Conservation (phyloP, 495 filamentous ascomycete species). For the Tuber borchii region DNA sequence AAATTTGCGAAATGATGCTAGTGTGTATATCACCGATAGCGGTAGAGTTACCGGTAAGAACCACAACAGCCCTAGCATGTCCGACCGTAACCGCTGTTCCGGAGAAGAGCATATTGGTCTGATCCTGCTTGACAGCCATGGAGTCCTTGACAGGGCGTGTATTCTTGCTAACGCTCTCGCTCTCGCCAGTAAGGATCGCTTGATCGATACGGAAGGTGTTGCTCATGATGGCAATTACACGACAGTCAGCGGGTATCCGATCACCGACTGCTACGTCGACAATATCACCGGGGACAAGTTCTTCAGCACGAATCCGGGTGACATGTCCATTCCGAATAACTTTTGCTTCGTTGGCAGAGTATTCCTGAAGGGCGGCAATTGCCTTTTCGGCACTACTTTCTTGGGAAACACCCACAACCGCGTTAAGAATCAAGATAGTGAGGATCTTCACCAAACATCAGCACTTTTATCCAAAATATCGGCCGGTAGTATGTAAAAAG, state of each 20-base stretch:
- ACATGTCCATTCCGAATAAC: conserved; percentile 73
- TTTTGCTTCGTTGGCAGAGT: conserved; percentile 96
- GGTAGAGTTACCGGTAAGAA: conserved; percentile 80
- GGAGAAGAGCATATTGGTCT: conserved; percentile 96
- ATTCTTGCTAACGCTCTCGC: conserved; percentile 92
- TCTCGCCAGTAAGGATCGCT: conserved; percentile 95
- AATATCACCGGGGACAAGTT: conserved; percentile 92
- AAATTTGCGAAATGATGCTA: conserved; percentile 96
- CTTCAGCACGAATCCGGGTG: conserved; percentile 79
- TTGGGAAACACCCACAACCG: conserved; percentile 94
- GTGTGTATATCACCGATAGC: conserved; percentile 99
- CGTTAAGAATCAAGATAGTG: conserved; percentile 93
- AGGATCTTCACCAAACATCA: conserved; percentile 60
- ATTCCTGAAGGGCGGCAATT: conserved; percentile 97
- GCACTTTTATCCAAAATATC: conserved; percentile 2
- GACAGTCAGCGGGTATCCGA: conserved; percentile 93
- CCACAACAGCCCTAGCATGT: conserved; percentile 85
- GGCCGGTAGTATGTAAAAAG: conserved; percentile 19
- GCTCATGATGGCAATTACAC: conserved; percentile 83
- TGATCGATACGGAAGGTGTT: conserved; percentile 96
- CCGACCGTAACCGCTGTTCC: conserved; percentile 96
- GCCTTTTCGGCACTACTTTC: conserved; percentile 98
- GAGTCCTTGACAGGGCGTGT: conserved; percentile 60
- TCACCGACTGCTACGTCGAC: conserved; percentile 85
- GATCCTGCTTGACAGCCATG: conserved; percentile 93